phyloP scores from a whole-genome alignment of 78 protist genomes.

The Fonticula alba region DNA sequence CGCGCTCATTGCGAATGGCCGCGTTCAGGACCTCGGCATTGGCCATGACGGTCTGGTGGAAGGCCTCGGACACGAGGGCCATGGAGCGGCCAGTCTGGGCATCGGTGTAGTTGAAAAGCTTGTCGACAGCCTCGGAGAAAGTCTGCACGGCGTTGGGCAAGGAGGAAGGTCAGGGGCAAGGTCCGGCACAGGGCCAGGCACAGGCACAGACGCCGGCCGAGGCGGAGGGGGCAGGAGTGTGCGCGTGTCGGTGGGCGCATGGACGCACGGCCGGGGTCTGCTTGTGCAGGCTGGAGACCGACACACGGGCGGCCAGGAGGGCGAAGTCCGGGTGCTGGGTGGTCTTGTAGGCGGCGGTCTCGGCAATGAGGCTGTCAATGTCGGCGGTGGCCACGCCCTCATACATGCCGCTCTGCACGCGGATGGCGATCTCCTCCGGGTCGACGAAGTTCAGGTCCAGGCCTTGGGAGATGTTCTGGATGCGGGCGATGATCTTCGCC shows the following conservation, averaged over 20 bases:
- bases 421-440: too few species aligned
- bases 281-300: constrained; percentile 82
- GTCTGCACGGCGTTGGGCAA: neutral
- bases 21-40: constrained; percentile 48
- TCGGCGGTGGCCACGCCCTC: constrained; percentile 60
- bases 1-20: constrained; percentile 63
- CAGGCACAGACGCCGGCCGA: too few species aligned
- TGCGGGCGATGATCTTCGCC: too few species aligned
- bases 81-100: constrained; percentile 37
- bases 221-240: neutral
- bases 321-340: constrained; percentile 88
- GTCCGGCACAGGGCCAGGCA: too few species aligned
- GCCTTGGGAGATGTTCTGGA: too few species aligned
- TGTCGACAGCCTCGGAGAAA: constrained; percentile 13
- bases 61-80: constrained; percentile 69
- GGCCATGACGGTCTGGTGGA: constrained; percentile 18
- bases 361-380: constrained; percentile 83
- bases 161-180: neutral
- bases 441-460: too few species aligned
- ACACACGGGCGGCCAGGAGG: constrained; percentile 84
- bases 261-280: constrained; percentile 23
- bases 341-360: constrained; percentile 79
- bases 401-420: constrained; percentile 34
- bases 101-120: constrained; percentile 39
- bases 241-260: neutral